A percentile compares a stretch with the other conserved stretches of the same genome.
phyloP scores from a whole-genome alignment of 2,329 filamentous ascomycete genomes.

The Nemania serpens region DNA sequence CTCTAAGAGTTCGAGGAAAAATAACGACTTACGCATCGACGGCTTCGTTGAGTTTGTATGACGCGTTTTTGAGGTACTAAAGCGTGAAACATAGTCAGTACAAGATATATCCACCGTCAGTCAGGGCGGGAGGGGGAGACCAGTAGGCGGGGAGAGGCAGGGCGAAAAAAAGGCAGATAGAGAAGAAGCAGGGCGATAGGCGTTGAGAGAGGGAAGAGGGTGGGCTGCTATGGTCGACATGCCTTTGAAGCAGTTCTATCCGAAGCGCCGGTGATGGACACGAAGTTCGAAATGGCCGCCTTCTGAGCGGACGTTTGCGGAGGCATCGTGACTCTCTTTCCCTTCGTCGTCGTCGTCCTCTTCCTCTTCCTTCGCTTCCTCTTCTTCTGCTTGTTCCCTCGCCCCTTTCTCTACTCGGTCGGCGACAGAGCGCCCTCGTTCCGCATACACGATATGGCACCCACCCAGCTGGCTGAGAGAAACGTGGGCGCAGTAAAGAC shows the following conservation, averaged over 20 bases:
- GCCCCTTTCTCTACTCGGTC: neutral
- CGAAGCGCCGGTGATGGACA: slow-evolving; percentile 38
- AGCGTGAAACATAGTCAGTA: slow-evolving; percentile 3
- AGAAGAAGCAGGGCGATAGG: neutral
- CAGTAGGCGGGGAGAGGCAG: neutral
- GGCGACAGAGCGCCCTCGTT: neutral
- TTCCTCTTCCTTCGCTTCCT: neutral
- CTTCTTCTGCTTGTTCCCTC: neutral
- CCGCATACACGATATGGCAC: neutral
- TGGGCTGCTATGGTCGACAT: slow-evolving; percentile 11
- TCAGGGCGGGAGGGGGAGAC: neutral
- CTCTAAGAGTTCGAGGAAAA: slow-evolving; percentile 19
- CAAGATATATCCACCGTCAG: neutral
- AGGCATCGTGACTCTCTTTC: slow-evolving; percentile 31
- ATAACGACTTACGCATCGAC: slow-evolving; percentile 60
- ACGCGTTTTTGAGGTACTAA: slow-evolving; percentile 46
- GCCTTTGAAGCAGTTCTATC: slow-evolving; percentile 38
- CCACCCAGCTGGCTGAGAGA: neutral
- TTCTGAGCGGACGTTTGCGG: slow-evolving; percentile 37
- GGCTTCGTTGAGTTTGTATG: slow-evolving; percentile 58
- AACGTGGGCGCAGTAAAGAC: neutral
- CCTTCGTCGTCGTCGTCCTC: neutral
- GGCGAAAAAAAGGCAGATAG: neutral
- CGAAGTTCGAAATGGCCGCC: slow-evolving; percentile 36
- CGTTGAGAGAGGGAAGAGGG: neutral